Evolutionary conservation across 1,284 basidiomycete genomes (phyloP).

Genomic region (Heterobasidion parviporum): DNA sequence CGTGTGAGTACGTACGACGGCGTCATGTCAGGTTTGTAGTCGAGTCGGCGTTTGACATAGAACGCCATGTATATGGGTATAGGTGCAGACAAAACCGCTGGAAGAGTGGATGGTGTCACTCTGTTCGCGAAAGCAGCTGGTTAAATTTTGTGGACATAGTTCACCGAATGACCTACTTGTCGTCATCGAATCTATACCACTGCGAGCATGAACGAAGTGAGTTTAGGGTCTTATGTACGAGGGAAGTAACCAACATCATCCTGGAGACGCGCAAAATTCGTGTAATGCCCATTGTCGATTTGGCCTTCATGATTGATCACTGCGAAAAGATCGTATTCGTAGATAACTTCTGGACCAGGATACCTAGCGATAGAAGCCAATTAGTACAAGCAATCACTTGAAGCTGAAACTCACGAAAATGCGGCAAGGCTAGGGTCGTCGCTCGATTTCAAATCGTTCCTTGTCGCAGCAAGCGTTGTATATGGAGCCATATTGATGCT

Average conservation of each 20-base stretch:
- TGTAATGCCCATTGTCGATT: slow-evolving; percentile 94
- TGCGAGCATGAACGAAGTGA: slow-evolving; percentile 22
- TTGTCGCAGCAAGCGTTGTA: slow-evolving; percentile 54
- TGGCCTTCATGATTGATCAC: slow-evolving; percentile 94
- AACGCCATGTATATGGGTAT: slow-evolving; percentile 88
- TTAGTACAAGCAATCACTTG: not conserved
- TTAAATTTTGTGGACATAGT: not conserved
- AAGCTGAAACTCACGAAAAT: not conserved
- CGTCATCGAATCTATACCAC: slow-evolving; percentile 96
- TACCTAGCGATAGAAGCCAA: slow-evolving; percentile 15
- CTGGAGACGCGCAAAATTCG: slow-evolving; percentile 70
- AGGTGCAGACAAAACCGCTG: slow-evolving; percentile 57
- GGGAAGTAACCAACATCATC: slow-evolving; percentile 50
- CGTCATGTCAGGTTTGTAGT: slow-evolving; percentile 64
- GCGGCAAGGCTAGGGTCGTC: no score
- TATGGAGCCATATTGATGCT: slow-evolving; percentile 85
- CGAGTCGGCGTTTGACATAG: slow-evolving; percentile 81
- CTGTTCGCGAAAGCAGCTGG: slow-evolving; percentile 25
- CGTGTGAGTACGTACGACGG: slow-evolving; percentile 67
- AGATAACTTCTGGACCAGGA: slow-evolving; percentile 62
- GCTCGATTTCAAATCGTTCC: slow-evolving; percentile 7
- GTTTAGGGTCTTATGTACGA: slow-evolving; percentile 15
- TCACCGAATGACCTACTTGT: slow-evolving; percentile 52
- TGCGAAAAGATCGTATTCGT: slow-evolving; percentile 89
- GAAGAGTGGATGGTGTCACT: slow-evolving; percentile 64